Conservation (phyloP, 371 early-diverging fungal genomes). For the Blakeslea trispora region DNA sequence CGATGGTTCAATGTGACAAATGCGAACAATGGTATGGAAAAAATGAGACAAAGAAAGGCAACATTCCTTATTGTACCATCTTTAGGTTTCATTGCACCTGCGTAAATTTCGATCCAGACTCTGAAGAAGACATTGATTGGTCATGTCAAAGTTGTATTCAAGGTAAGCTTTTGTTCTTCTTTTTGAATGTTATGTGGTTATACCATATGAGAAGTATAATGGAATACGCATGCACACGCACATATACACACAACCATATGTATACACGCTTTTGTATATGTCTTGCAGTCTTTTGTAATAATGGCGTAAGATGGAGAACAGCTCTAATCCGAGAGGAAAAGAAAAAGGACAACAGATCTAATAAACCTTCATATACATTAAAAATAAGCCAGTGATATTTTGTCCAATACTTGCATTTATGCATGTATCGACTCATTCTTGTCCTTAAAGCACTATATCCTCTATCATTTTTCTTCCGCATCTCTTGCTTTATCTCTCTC, state of each 20-base stretch:
- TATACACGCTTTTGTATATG: background rate
- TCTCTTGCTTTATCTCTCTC: no score
- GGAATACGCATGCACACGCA: background rate
- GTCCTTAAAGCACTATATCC: no score
- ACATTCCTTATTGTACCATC: background rate
- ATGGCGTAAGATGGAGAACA: background rate
- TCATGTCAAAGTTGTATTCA: constrained; percentile 45
- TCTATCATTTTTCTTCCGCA: no score
- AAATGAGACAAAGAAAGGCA: no score
- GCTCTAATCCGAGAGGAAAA: background rate
- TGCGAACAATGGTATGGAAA: constrained; percentile 72
- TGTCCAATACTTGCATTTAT: background rate
- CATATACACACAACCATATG: constrained; percentile 4
- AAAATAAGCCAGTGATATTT: background rate
- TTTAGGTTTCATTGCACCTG: constrained; percentile 78
- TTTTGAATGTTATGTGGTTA: background rate
- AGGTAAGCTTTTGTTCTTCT: constrained; percentile 19
- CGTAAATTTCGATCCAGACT: constrained; percentile 65
- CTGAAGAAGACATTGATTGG: constrained; percentile 59
- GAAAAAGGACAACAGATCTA: background rate
- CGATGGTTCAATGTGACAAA: constrained; percentile 79
- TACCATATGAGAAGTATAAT: background rate
- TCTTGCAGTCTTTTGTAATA: background rate
- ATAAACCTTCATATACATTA: background rate
- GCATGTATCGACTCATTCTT: background rate